These are phyloP conservation scores for Xylaria cubensis DNA, from an alignment of 495 filamentous ascomycete species.

Conservation along the genomic window DNA sequence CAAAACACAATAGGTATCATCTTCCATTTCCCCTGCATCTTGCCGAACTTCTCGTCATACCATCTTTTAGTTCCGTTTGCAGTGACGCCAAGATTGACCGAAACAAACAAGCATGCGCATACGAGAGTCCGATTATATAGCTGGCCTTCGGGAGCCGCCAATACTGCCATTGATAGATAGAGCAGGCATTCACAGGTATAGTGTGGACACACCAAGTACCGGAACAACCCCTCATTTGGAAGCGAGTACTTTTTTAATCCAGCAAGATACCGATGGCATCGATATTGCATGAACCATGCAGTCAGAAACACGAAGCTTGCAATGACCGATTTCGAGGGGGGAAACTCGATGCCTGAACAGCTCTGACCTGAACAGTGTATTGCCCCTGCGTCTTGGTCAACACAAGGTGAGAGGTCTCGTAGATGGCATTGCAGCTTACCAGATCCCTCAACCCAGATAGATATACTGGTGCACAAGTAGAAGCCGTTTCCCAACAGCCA, in stretches of 20 bases:
- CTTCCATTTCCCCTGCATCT: conserved; percentile 70
- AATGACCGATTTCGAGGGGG: conserved; percentile 65
- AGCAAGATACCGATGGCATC: conserved; percentile 80
- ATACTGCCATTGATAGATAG: conserved; percentile 77
- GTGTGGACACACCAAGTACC: conserved; percentile 79
- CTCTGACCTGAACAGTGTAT: conserved; percentile 36
- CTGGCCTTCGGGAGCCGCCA: conserved; percentile 69
- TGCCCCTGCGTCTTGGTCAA: conserved; percentile 32
- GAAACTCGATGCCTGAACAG: conserved; percentile 45
- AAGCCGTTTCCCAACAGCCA: conserved; percentile 80
- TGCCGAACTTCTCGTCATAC: conserved; percentile 83
- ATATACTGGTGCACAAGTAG: conserved; percentile 73
- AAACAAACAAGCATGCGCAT: conserved; percentile 73
- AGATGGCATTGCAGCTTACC: conserved; percentile 54
- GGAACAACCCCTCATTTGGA: conserved; percentile 71
- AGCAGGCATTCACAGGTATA: conserved; percentile 87
- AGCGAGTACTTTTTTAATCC: conserved; percentile 85
- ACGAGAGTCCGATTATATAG: conserved; percentile 76
- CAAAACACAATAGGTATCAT: conserved; percentile 85
- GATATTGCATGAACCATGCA: conserved; percentile 79
- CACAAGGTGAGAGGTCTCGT: conserved; percentile 26
- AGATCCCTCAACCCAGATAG: conserved; percentile 87
- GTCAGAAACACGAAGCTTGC: conserved; percentile 71
- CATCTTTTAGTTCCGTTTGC: conserved; percentile 78
- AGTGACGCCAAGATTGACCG: conserved; percentile 80